A percentile compares a stretch with the other conserved stretches of the same genome.
phyloP scores from a whole-genome alignment of 2,329 filamentous ascomycete species.

The Fusarium decemcellulare region DNA sequence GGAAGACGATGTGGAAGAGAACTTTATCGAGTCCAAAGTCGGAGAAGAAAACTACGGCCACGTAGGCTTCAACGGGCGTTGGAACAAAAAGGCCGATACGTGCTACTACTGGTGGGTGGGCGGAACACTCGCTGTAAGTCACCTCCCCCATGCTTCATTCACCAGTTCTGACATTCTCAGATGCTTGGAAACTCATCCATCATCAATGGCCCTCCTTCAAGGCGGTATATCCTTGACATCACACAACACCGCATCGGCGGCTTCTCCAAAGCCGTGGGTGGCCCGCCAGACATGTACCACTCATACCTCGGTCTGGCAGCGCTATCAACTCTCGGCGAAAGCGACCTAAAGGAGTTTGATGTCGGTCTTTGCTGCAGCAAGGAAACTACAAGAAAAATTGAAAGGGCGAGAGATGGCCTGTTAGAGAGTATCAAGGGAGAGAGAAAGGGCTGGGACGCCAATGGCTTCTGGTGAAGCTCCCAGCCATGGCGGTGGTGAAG shows the following conservation, averaged over 20 bases:
- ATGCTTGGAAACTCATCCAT: constrained; percentile 71
- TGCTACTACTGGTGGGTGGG: constrained; percentile 97
- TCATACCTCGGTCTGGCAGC: constrained; percentile 89
- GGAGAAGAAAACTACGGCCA: constrained; percentile 56
- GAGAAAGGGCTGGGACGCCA: constrained; percentile 32
- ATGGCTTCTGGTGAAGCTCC: constrained; percentile 39
- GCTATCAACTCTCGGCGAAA: constrained; percentile 80
- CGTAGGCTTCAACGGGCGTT: constrained; percentile 89
- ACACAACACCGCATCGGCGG: constrained; percentile 90
- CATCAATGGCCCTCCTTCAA: constrained; percentile 71
- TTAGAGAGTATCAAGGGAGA: constrained; percentile 35
- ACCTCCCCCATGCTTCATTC: background rate
- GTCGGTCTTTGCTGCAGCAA: constrained; percentile 81
- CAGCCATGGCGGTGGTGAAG: too few relatives aligned
- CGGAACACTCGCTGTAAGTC: constrained; percentile 68
- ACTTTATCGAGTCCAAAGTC: constrained; percentile 53
- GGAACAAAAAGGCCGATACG: constrained; percentile 93
- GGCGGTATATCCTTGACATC: constrained; percentile 86
- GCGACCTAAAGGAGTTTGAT: constrained; percentile 79
- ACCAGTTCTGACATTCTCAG: constrained; percentile 35
- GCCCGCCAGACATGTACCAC: constrained; percentile 86
- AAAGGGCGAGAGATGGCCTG: constrained; percentile 59
- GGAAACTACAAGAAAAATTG: constrained; percentile 67
- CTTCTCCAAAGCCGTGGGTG: constrained; percentile 80
- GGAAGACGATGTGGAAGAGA: constrained; percentile 60